Conservation (phyloP, 805 yeast species). For the Saturnispora sekii region DNA sequence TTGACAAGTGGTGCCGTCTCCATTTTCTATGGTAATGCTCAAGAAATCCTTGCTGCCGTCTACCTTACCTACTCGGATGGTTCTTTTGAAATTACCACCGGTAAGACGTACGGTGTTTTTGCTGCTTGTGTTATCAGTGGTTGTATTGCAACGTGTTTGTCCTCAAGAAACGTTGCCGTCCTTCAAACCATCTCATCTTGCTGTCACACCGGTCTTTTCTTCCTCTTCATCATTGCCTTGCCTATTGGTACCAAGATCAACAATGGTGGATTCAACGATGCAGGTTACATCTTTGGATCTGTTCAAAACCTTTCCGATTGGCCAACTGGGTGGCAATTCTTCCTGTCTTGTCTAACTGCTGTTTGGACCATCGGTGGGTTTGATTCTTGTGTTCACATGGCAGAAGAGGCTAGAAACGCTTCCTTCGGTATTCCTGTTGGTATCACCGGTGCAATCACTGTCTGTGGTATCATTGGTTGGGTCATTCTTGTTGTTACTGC, state of each 20-base stretch:
- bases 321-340: conserved; percentile 47
- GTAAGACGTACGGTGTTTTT: conserved; percentile 50
- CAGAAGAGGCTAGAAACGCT: conserved; percentile 60
- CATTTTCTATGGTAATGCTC: conserved; percentile 56
- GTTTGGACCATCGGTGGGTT: conserved; percentile 69
- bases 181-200: conserved; percentile 50
- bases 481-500: conserved; percentile 40
- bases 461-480: conserved; percentile 52
- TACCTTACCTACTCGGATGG: conserved; percentile 38
- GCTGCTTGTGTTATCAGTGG: conserved; percentile 48
- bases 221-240: conserved; percentile 48
- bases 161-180: conserved; percentile 45
- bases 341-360: conserved; percentile 41
- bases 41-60: conserved; percentile 48
- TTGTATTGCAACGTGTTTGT: conserved; percentile 39
- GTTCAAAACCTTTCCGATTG: conserved; percentile 41
- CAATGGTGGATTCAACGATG: conserved; percentile 32
- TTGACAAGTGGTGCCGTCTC: conserved; percentile 54
- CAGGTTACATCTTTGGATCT: conserved; percentile 43
- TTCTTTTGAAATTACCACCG: conserved; percentile 40
- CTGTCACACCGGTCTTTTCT: conserved; percentile 40
- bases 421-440: conserved; percentile 54
- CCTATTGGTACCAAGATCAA: conserved; percentile 45
- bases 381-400: conserved; percentile 62
- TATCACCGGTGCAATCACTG: conserved; percentile 44